Evolutionary conservation across 768 basidiomycete species (phyloP), one percentile per base, ranked within the genome.

Genomic region (Mycena filopes): DNA sequence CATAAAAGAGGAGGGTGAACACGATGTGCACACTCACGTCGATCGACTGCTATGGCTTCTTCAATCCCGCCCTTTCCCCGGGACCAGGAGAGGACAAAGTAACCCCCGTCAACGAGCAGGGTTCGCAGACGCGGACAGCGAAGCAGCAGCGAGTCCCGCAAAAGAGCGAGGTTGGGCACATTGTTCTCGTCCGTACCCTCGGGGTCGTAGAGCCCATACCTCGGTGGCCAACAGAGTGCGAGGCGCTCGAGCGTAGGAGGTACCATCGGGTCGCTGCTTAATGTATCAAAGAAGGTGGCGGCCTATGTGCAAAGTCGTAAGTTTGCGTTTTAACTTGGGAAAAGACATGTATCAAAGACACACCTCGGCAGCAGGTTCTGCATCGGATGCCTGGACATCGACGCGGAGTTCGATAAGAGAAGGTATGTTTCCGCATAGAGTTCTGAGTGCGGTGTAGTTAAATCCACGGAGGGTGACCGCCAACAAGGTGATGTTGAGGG

Each of bases 61-160:
- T n/a, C n/a, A n/a, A n/a, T n/a, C n/a, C n/a, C n/a, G n/a, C n/a
- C n/a, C n/a, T n/a, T n/a, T n/a, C n/a, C n/a, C n/a, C n/a, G n/a
- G n/a, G n/a, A n/a, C 57, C 57, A 47, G 5, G n/a, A 36, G 18
- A 58, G 9, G 18, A 58, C 1, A 46, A 48, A 58, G 15, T 58
- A 38, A 10, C 43, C 6, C 16, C 59, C 59, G 20, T 60, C 59
- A 43, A 62, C 31, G 26, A 25, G 45, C 10, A 45, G 21, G 18
- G 11, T 21, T 2, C 23, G 54, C 25, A 60, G 18, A 0, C 8
- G 20, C 1, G 51, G 51, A 21, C 45, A 62, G 2, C 38, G 33
- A 2, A 2, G 18, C 31, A 31, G 6, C 29, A 60, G 49, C n/a
- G 40, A 28, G 16, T n/a, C 26, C 3, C 59, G 25, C 12, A 60